Percentiles rank a stretch among this genome's conserved stretches.
phyloP scores from a whole-genome alignment of 208 protist genomes.

The Trypanosoma avium region DNA sequence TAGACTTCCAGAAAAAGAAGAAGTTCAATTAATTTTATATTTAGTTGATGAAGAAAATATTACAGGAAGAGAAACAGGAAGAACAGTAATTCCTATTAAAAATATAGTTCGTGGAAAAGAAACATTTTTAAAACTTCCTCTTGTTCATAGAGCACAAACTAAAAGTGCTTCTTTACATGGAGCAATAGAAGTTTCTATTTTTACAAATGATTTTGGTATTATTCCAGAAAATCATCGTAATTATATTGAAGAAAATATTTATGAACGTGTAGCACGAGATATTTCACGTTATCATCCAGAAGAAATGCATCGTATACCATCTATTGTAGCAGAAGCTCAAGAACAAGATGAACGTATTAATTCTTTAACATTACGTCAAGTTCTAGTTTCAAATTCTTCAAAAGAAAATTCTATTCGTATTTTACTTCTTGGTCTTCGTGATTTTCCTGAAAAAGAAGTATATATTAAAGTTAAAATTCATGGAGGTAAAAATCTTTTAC shows the following conservation, averaged over 20 bases:
- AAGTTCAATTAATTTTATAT: slow-evolving; percentile 64
- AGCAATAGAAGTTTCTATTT: slow-evolving; percentile 45
- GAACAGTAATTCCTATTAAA: slow-evolving; percentile 51
- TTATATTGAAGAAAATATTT: neutral
- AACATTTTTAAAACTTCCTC: slow-evolving; percentile 44
- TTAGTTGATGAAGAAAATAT: slow-evolving; percentile 18
- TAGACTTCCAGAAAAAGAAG: slow-evolving; percentile 65
- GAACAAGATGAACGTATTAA: neutral
- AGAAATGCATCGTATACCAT: slow-evolving; percentile 9
- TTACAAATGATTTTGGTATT: slow-evolving; percentile 43
- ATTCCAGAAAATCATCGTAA: neutral
- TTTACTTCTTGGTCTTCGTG: slow-evolving; percentile 6
- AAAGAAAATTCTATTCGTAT: neutral
- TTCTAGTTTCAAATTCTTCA: neutral
- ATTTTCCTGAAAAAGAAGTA: slow-evolving; percentile 14
- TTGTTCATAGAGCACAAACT: slow-evolving; percentile 47
- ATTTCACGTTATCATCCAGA: slow-evolving; percentile 1
- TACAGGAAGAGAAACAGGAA: slow-evolving; percentile 44
- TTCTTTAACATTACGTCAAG: neutral
- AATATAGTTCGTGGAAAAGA: slow-evolving; percentile 27
- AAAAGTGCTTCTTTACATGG: slow-evolving; percentile 44
- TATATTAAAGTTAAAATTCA: slow-evolving; percentile 24
- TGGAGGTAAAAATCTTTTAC: slow-evolving; percentile 14
- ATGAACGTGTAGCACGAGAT: slow-evolving; percentile 1
- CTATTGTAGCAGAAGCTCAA: slow-evolving; percentile 3